Evolutionary conservation across 768 basidiomycete species (phyloP), one percentile per base, ranked within the genome.

Genomic region (Clitopilus passeckerianus): DNA sequence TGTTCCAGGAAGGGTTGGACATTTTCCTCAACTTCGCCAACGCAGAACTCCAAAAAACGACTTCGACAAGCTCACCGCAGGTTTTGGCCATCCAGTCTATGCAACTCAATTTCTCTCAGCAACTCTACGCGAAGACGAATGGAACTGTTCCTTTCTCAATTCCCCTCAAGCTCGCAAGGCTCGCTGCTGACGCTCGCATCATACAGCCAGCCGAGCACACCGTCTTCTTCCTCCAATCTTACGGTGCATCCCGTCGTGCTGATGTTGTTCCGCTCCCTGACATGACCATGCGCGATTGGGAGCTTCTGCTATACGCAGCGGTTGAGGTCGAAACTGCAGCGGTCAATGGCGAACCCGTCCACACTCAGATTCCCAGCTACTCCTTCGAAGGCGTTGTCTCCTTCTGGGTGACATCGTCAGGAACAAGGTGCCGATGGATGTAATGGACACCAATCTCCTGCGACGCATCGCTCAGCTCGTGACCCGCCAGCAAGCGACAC

Each of bases 281-380:
- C 4, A 73, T 86, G 46, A 61, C 65, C 0, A 2, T 63, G 0
- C 62, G 69, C 6, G 83, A 86, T 37, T 81, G 83, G 74, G 78
- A 79, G 43, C 66, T 77, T 6, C 63, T 89, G 16, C 63, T 80
- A 0, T 75, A 74, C 27, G 77, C 79, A 6, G 74, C 80, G 2
- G 65, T 72, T 7, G 68, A 76, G 24, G 67, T 74, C 27, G 75
- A 77, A 56, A 64, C 68, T 12, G 71, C 72, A 5, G 59, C 64
- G n/a, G 59, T 68, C 6, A 63, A 71, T 16, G 67, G 65, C 8
- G 70, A 66, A 35, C 69, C 68, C 20, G 44, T 62, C 8, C 59
- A 67, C 18, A 60, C 59, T 10, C 10, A 59, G 10, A 52, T 74
- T 6, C 65, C 68, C 6, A 62, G 65, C 23, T 73, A 67, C 44